Conservation (phyloP, 768 basidiomycete genomes). For the Tephrocybe sp. region DNA sequence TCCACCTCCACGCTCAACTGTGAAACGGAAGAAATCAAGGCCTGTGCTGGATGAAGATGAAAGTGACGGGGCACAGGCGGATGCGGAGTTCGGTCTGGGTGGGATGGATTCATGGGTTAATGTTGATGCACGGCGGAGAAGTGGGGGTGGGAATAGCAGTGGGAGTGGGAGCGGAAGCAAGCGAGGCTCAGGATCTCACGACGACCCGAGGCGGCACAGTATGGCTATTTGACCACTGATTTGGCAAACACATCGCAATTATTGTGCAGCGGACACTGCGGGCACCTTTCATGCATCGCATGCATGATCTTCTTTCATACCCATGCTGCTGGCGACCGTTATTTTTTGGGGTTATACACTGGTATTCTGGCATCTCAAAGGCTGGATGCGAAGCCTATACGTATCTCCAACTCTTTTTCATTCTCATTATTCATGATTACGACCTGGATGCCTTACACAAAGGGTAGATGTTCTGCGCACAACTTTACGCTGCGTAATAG, state of each 20-base stretch:
- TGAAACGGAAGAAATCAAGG: conserved; percentile 55
- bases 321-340: not conserved
- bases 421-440: conserved; percentile 11
- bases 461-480: conserved; percentile 10
- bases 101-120: conserved; percentile 44
- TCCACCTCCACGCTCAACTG: conserved; percentile 28
- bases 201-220: conserved; percentile 63
- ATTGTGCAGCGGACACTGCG: conserved; percentile 7
- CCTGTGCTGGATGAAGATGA: conserved; percentile 50
- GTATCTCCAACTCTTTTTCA: not conserved
- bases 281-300: not conserved
- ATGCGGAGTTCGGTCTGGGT: conserved; percentile 50
- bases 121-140: conserved; percentile 54
- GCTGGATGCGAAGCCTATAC: not conserved
- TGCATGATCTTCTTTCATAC: not conserved
- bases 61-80: conserved; percentile 69
- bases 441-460: conserved; percentile 4
- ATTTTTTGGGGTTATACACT: not conserved
- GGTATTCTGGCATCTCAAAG: not conserved
- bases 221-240: conserved; percentile 53
- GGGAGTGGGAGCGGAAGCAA: conserved; percentile 21
- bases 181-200: conserved; percentile 37
- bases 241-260: not conserved
- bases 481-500: conserved; percentile 5
- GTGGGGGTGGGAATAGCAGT: conserved; percentile 23